Evolutionary conservation across 164 flowering plant genomes (phyloP), one percentile per base, ranked within the genome.

Genomic region (Taxillus chinensis): DNA sequence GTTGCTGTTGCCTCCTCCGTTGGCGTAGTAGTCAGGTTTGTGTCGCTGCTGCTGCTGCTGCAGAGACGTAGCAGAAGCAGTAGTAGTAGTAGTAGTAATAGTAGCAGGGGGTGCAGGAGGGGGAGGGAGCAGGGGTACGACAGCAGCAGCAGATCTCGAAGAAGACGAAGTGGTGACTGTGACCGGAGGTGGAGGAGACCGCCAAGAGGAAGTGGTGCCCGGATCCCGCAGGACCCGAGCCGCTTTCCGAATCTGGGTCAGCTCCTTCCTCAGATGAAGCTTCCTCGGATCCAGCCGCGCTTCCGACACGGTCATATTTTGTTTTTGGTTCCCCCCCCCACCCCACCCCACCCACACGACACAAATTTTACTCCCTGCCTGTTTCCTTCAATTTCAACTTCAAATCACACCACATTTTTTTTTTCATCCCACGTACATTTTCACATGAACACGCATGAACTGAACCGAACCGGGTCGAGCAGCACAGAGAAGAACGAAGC

Each of bases 131-230:
- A 27, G 27, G 27, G 27, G 27, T 27, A 27, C 27, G 27, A 27
- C 69, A 39, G 64, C 49, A 39, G 64, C 49, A 1, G 51, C 61
- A 62, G 97, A 84, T 79, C 89, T 83, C 17, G 82, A 53, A 17
- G 56, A 63, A 7, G 89, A 77, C 1, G 27, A 27, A 27, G 27
- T 27, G 27, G 27, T 27, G 27, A 27, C 27, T 27, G 27, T 27
- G 27, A 27, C 27, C 27, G 27, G 27, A 60, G 67, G 81, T 49
- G 83, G 71, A 16, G 98, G 95, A 1, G 95, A 87, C 66, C 79
- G 77, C 95, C 95, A 89, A 0, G 96, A 78, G 11, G 90, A 90
- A 62, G 85, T 81, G 5, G 97, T 93, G 8, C 89, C 99, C 0
- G 99, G 99, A 73, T 93, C 99, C 13, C 93, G 82, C 14, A 93